Conservation (phyloP, 2,329 filamentous ascomycete species). For the Cephalotrichum gorgonifer region DNA sequence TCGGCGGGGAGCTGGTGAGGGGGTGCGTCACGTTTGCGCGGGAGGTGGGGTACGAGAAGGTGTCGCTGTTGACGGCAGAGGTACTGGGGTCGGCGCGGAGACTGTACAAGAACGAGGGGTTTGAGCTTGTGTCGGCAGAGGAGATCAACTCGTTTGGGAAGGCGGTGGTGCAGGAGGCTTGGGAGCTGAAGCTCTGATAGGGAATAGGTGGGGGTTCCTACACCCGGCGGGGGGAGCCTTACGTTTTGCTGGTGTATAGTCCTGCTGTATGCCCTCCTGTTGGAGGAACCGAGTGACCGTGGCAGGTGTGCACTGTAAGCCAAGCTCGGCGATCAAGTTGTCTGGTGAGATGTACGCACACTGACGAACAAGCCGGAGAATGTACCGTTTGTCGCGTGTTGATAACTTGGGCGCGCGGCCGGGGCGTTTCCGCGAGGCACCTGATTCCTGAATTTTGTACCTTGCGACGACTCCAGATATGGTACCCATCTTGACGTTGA, state of each 20-base stretch:
- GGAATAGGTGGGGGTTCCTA: too few relatives aligned
- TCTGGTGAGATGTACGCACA: too few relatives aligned
- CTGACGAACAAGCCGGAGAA: neutral
- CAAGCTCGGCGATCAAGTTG: too few relatives aligned
- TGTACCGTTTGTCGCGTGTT: neutral
- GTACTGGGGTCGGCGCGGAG: constrained; percentile 9
- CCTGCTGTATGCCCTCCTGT: too few relatives aligned
- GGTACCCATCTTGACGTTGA: neutral
- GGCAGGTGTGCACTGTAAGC: too few relatives aligned
- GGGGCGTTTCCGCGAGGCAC: neutral
- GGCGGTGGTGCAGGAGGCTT: constrained; percentile 5
- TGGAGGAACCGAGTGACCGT: too few relatives aligned
- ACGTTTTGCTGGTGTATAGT: too few relatives aligned
- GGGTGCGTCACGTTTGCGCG: constrained; percentile 11
- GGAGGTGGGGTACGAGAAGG: constrained; percentile 9
- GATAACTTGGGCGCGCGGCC: neutral
- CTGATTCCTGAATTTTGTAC: neutral
- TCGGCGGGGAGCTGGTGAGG: constrained; percentile 9
- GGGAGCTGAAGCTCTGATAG: constrained; percentile 8
- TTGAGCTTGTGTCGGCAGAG: constrained; percentile 2
- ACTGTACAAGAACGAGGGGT: constrained; percentile 12
- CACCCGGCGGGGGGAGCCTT: too few relatives aligned
- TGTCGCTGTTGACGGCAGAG: constrained; percentile 12
- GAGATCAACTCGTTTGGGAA: constrained; percentile 4
- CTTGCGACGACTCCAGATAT: neutral